Evolutionary conservation across 1,284 basidiomycete species (phyloP).

Genomic region (Entoloma clypeatum): DNA sequence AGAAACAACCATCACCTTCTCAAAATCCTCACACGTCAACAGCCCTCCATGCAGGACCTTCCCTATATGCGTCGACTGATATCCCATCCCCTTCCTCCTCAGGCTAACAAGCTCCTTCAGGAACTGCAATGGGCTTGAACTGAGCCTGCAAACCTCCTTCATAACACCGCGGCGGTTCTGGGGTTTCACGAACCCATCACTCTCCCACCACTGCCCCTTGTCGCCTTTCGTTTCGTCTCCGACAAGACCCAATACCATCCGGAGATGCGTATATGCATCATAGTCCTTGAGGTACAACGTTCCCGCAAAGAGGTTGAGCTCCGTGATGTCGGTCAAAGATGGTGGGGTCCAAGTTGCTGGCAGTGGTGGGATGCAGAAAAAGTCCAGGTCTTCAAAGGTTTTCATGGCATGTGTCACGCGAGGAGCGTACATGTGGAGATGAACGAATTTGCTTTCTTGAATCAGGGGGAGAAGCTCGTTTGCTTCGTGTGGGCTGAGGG

Average conservation of each 20-base stretch:
- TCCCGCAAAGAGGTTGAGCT: constrained; percentile 42
- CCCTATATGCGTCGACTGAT: constrained; percentile 39
- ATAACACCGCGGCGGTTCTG: constrained; percentile 16
- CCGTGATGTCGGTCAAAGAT: constrained; percentile 23
- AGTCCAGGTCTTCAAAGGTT: constrained; percentile 37
- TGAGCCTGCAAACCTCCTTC: constrained; percentile 25
- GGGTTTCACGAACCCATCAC: constrained; percentile 35
- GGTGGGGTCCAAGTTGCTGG: constrained; percentile 19
- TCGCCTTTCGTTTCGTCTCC: constrained; percentile 15
- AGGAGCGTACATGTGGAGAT: constrained; percentile 43
- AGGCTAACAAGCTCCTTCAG: constrained; percentile 32
- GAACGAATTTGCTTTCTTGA: constrained; percentile 28
- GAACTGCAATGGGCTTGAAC: constrained; percentile 27
- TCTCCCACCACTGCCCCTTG: constrained; percentile 17
- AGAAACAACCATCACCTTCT: no score
- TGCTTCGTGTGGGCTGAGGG: constrained; percentile 45
- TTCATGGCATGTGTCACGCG: constrained; percentile 33
- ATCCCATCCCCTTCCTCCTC: constrained; percentile 41
- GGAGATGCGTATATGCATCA: constrained; percentile 30
- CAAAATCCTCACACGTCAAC: constrained; percentile 28
- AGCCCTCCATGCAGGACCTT: constrained; percentile 33
- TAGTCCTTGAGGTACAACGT: constrained; percentile 38
- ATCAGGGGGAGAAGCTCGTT: constrained; percentile 39
- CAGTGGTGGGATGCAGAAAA: constrained; percentile 31
- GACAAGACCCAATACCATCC: constrained; percentile 35